phyloP scores from a whole-genome alignment of 192 early-diverging fungal genomes.

The Umbelopsis sp. region DNA sequence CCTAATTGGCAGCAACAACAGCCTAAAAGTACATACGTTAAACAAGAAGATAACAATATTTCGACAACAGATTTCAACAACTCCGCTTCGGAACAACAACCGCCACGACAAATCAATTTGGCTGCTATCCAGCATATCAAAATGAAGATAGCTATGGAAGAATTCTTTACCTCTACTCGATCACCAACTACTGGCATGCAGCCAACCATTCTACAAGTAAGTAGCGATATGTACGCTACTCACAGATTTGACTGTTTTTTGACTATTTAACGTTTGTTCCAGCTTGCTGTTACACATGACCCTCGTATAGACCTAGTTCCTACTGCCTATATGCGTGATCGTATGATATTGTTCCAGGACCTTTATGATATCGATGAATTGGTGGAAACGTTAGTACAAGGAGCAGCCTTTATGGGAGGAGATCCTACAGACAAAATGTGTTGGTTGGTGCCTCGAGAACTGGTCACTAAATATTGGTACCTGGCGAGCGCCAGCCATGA shows the following conservation, averaged over 20 bases:
- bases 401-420: constrained; percentile 21
- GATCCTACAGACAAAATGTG: constrained; percentile 21
- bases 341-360: constrained; percentile 19
- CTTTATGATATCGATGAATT: constrained; percentile 14
- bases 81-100: constrained; percentile 2
- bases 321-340: constrained; percentile 9
- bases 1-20: not conserved
- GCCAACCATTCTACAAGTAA: constrained; percentile 9
- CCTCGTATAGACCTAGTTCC: constrained; percentile 24
- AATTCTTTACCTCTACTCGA: constrained; percentile 23
- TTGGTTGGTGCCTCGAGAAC: constrained; percentile 17
- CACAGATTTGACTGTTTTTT: not conserved
- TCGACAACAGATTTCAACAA: not conserved
- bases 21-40: not conserved
- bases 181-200: constrained; percentile 17
- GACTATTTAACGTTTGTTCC: not conserved
- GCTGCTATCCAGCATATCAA: constrained; percentile 20
- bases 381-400: constrained; percentile 5
- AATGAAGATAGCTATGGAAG: constrained; percentile 38
- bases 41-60: not conserved
- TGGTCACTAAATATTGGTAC: constrained; percentile 18
- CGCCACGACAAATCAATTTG: not conserved
- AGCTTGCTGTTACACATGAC: constrained; percentile 24
- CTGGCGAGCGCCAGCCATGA: constrained; percentile 12
- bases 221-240: not conserved